These are phyloP conservation scores for Monosporascus cannonballus DNA, from an alignment of 2,329 filamentous ascomycete species.

Conservation along the genomic window DNA sequence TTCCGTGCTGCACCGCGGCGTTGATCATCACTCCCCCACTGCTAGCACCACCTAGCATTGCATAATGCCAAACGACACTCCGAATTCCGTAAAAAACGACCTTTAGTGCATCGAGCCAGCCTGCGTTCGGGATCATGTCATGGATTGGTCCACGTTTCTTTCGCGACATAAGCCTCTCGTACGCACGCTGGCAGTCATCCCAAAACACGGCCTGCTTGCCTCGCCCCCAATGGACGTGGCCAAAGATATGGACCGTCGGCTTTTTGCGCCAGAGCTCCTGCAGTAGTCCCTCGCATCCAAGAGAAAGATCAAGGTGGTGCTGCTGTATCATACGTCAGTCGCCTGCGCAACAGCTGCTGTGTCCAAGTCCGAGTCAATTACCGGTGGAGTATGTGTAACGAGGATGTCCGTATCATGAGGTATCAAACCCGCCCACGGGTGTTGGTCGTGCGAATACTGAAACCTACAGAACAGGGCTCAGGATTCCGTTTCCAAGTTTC, in stretches of 20 bases:
- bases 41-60: constrained; percentile 47
- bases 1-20: constrained; percentile 49
- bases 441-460: constrained; percentile 59
- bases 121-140: constrained; percentile 39
- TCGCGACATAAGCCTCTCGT: constrained; percentile 57
- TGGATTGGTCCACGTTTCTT: constrained; percentile 35
- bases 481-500: constrained; percentile 1
- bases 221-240: constrained; percentile 73
- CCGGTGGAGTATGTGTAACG: constrained; percentile 74
- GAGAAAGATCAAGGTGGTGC: constrained; percentile 61
- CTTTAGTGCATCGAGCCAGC: constrained; percentile 40
- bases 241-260: constrained; percentile 75
- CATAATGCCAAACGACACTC: constrained; percentile 48
- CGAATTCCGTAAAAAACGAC: constrained; percentile 40
- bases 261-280: constrained; percentile 68
- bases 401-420: constrained; percentile 71
- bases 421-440: constrained; percentile 68
- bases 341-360: neutral
- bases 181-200: constrained; percentile 65
- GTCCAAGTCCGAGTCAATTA: constrained; percentile 23
- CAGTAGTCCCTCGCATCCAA: constrained; percentile 67
- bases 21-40: constrained; percentile 50
- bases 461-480: constrained; percentile 41
- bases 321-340: constrained; percentile 32
- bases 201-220: constrained; percentile 67